Conservation (phyloP, 2,329 filamentous ascomycete genomes). For the Botrytis sinoallii region DNA sequence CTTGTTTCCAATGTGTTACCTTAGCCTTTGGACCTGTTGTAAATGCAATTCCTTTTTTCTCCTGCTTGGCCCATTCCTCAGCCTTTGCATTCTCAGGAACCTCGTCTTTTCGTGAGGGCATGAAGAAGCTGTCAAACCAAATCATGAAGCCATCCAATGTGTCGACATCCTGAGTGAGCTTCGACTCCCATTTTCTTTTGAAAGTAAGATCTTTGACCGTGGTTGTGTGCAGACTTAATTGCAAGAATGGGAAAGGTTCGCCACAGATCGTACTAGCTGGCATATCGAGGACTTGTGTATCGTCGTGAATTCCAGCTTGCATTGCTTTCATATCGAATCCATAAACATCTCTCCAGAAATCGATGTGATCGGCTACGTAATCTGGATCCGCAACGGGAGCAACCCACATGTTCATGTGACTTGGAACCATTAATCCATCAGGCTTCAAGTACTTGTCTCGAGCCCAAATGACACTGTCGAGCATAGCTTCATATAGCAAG, state of each 20-base stretch:
- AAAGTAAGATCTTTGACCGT: conserved; percentile 73
- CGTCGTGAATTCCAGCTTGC: conserved; percentile 77
- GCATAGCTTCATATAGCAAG: conserved; percentile 91
- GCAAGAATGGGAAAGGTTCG: conserved; percentile 62
- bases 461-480: conserved; percentile 86
- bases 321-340: conserved; percentile 93
- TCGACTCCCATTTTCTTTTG: conserved; percentile 62
- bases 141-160: conserved; percentile 81
- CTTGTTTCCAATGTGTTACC: conserved; percentile 89
- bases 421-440: conserved; percentile 80
- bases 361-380: conserved; percentile 72
- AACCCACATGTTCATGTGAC: conserved; percentile 77
- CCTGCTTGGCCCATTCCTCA: conserved; percentile 56
- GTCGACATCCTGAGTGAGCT: conserved; percentile 59
- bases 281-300: conserved; percentile 74
- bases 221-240: conserved; percentile 73
- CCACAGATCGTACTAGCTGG: conserved; percentile 59
- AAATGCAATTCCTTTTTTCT: conserved; percentile 69
- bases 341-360: conserved; percentile 90
- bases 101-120: conserved; percentile 52
- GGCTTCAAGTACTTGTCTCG: conserved; percentile 80
- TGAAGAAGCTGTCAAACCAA: conserved; percentile 95
- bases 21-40: conserved; percentile 77
- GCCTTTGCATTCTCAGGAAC: conserved; percentile 54
- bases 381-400: conserved; percentile 77